Evolutionary conservation across 176 grass and related monocot species (phyloP).

Genomic region (Bromus sterilis): DNA sequence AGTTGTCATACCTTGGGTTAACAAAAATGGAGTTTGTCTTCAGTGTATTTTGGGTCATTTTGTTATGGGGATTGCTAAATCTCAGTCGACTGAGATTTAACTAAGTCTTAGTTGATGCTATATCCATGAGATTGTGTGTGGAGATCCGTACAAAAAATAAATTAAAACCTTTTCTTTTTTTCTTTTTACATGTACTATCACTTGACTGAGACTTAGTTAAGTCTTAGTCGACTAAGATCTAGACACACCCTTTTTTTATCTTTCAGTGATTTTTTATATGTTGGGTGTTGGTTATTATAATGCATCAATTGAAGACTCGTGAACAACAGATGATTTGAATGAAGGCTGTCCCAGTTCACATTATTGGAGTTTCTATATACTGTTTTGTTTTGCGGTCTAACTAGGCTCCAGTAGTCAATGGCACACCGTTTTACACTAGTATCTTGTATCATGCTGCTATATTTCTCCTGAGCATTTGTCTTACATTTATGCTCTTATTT

Average conservation of each 20-base stretch:
- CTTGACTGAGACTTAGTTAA: too few species aligned
- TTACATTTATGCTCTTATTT: slow-evolving; percentile 28
- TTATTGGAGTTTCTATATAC: neutral
- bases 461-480: neutral
- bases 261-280: neutral
- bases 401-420: neutral
- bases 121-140: too few species aligned
- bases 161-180: too few species aligned
- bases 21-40: neutral
- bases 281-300: neutral
- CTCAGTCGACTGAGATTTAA: too few species aligned
- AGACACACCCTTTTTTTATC: too few species aligned
- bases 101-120: too few species aligned
- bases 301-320: neutral
- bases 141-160: too few species aligned
- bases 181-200: too few species aligned
- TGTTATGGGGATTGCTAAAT: too few species aligned
- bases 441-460: neutral
- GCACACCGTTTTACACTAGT: neutral
- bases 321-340: neutral
- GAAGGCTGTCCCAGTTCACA: neutral
- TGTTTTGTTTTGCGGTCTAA: slow-evolving; percentile 3
- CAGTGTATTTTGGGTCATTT: neutral
- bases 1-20: neutral
- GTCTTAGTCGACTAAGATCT: too few species aligned